Evolutionary conservation across 495 filamentous ascomycete species (phyloP).

Genomic region (Neurospora sp.): DNA sequence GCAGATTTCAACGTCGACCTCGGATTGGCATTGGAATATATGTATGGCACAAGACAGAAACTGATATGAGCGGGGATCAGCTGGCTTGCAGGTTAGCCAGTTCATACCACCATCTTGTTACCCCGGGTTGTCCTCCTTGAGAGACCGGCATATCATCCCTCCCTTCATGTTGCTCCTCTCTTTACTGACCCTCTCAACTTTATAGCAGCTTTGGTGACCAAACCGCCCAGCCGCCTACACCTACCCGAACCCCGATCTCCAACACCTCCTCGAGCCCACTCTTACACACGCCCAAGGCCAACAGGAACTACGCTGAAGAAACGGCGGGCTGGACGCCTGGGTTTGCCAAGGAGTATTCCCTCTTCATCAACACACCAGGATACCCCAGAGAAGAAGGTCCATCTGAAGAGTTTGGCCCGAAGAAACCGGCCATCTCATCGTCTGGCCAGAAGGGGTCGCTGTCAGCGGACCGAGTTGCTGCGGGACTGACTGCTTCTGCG

Average conservation of each 20-base stretch:
- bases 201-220: slow-evolving; percentile 62
- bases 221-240: slow-evolving; percentile 68
- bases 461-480: slow-evolving; percentile 28
- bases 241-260: slow-evolving; percentile 63
- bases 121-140: not conserved
- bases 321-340: slow-evolving; percentile 42
- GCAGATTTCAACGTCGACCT: not conserved
- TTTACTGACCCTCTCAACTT: slow-evolving; percentile 4
- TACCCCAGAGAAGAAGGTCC: slow-evolving; percentile 34
- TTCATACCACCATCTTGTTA: slow-evolving; percentile 7
- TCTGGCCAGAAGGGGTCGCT: slow-evolving; percentile 29
- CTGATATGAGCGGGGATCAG: slow-evolving; percentile 71
- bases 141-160: not conserved
- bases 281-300: slow-evolving; percentile 57
- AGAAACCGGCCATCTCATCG: slow-evolving; percentile 20
- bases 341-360: slow-evolving; percentile 48
- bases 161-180: not conserved
- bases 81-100: slow-evolving; percentile 56
- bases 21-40: slow-evolving; percentile 4
- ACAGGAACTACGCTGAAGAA: slow-evolving; percentile 36
- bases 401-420: slow-evolving; percentile 30
- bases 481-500: slow-evolving; percentile 45
- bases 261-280: slow-evolving; percentile 48
- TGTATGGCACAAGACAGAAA: slow-evolving; percentile 18
- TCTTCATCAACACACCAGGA: slow-evolving; percentile 43